phyloP scores from a whole-genome alignment of 1,139 yeast genomes.

The Debaryomyces sp. region DNA sequence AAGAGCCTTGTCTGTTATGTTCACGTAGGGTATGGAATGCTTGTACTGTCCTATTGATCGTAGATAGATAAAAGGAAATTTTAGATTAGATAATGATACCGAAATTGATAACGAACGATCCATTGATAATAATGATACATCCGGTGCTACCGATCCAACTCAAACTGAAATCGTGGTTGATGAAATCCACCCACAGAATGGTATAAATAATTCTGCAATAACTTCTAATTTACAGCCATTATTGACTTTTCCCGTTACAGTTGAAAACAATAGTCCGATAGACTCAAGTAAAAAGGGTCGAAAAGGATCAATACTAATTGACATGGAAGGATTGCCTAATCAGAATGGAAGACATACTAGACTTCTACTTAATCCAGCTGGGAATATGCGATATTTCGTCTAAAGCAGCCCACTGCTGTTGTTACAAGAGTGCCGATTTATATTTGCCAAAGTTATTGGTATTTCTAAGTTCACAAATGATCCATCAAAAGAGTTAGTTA shows the following conservation, averaged over 20 bases:
- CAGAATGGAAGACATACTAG: constrained; percentile 20
- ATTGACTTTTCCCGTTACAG: constrained; percentile 22
- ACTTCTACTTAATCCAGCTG: constrained; percentile 22
- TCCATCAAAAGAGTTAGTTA: background rate
- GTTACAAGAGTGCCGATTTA: constrained; percentile 27
- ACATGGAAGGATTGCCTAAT: constrained; percentile 16
- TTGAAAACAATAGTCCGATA: constrained; percentile 1
- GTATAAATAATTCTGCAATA: constrained; percentile 13
- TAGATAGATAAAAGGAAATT: background rate
- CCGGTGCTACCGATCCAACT: background rate
- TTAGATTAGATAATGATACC: background rate
- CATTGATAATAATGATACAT: background rate
- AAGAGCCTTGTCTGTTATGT: background rate
- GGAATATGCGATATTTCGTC: constrained; percentile 27
- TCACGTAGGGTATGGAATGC: background rate
- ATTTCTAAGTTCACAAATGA: constrained; percentile 6
- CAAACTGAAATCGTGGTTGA: background rate
- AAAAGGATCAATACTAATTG: background rate
- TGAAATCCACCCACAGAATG: background rate
- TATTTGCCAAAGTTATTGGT: constrained; percentile 20
- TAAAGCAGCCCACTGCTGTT: constrained; percentile 29
- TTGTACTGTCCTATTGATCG: background rate
- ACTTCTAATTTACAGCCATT: constrained; percentile 30
- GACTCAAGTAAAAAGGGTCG: background rate
- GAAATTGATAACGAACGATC: background rate